A percentile compares a stretch with the other conserved stretches of the same genome.
Conservation (phyloP, 768 basidiomycete genomes). For the Mycena epipterygia region DNA sequence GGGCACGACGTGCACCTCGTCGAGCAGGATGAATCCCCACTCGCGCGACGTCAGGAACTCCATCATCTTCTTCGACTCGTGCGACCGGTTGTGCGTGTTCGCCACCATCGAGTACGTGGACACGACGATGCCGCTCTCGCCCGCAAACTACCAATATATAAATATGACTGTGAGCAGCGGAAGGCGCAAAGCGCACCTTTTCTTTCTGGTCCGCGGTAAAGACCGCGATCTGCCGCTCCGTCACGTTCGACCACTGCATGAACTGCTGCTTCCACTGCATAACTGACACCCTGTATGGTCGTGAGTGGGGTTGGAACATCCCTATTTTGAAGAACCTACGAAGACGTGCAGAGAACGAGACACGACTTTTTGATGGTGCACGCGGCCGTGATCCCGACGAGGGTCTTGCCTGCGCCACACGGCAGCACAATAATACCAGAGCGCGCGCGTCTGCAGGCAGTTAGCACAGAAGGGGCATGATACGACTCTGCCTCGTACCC, state of each 20-base stretch:
- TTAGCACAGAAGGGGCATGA: slow-evolving; percentile 23
- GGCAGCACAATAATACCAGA: slow-evolving; percentile 99
- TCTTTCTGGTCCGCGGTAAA: slow-evolving; percentile 99
- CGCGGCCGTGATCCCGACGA: slow-evolving; percentile 99
- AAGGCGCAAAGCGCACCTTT: slow-evolving; percentile 67
- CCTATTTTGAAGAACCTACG: slow-evolving; percentile 67
- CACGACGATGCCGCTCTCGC: slow-evolving; percentile 97
- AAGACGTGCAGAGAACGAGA: slow-evolving; percentile 96
- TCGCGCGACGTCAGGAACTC: slow-evolving; percentile 98
- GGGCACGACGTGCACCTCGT: slow-evolving; percentile 99
- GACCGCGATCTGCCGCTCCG: slow-evolving; percentile 95
- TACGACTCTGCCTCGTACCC: slow-evolving; percentile 69
- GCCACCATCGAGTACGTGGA: slow-evolving; percentile 99
- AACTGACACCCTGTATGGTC: slow-evolving; percentile 78
- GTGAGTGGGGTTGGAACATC: slow-evolving; percentile 23
- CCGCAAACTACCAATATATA: slow-evolving; percentile 88
- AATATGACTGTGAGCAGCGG: slow-evolving; percentile 21
- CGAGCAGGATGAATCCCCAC: slow-evolving; percentile 98
- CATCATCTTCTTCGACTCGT: slow-evolving; percentile 99
- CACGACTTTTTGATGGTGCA: slow-evolving; percentile 99
- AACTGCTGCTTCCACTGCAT: slow-evolving; percentile 99
- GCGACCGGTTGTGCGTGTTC: slow-evolving; percentile 98
- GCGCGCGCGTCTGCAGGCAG: slow-evolving; percentile 83
- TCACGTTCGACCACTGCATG: slow-evolving; percentile 98
- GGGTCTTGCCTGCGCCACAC: slow-evolving; percentile 98